A percentile compares a stretch with the other conserved stretches of the same genome.
These are phyloP conservation scores for Spinellus fusiger DNA, from an alignment of 192 early-diverging fungal genomes.

Conservation along the genomic window DNA sequence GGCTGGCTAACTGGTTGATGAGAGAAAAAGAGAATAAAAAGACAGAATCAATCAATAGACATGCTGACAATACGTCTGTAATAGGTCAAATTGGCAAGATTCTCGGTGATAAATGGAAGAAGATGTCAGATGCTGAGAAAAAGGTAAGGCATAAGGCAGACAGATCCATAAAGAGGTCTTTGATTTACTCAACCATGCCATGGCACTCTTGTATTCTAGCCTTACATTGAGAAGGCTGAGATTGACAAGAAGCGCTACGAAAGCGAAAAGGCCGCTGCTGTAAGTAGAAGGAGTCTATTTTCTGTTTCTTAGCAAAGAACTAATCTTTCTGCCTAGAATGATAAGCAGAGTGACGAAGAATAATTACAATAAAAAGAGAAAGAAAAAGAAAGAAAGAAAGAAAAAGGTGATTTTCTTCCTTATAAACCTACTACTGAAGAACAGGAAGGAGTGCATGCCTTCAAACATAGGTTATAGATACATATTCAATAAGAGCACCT, in stretches of 20 bases:
- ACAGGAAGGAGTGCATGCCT: too few species aligned
- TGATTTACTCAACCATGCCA: not conserved
- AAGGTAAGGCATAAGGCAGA: constrained; percentile 27
- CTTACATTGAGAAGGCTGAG: constrained; percentile 29
- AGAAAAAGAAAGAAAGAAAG: not conserved
- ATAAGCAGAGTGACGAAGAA: not conserved
- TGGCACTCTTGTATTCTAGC: constrained; percentile 3
- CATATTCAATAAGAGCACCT: too few species aligned
- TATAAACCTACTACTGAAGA: too few species aligned
- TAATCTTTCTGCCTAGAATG: not conserved
- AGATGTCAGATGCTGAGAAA: constrained; percentile 30
- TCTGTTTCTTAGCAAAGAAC: not conserved
- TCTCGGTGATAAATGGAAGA: constrained; percentile 40
- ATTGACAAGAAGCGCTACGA: constrained; percentile 37
- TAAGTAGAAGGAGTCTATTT: constrained; percentile 1
- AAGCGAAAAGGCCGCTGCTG: constrained; percentile 27
- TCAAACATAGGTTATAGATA: too few species aligned
- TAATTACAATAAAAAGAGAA: not conserved
- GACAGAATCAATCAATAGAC: not conserved
- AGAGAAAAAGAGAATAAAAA: not conserved
- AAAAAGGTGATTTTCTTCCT: not conserved
- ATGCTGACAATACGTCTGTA: not conserved
- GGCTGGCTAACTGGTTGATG: too few species aligned
- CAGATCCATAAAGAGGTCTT: not conserved
- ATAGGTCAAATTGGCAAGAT: constrained; percentile 37